Evolutionary conservation across 2,329 filamentous ascomycete genomes (phyloP), one percentile per base, ranked within the genome.

Genomic region (Microsporum ferrugineum): DNA sequence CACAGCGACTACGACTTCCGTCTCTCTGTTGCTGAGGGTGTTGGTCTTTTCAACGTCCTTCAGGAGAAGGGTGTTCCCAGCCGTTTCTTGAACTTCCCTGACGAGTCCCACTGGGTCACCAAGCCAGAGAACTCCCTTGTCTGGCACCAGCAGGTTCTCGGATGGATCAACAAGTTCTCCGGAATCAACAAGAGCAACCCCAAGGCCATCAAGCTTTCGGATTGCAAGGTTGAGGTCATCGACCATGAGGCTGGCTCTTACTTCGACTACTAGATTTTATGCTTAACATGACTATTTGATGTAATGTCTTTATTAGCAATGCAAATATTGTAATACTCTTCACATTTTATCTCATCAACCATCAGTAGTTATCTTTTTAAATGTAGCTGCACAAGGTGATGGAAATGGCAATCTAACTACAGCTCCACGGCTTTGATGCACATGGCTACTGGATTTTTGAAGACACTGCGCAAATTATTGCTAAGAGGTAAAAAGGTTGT

Each of bases 71-170:
- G 84, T 0, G 82, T 95, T 0, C 85, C 88, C 12, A 92, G 88
- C 73, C 84, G 86, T 66, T 82, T 95, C 64, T 70, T 95, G 65
- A 86, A 84, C 61, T 95, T 94, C 71, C 88, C 89, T 0, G 89
- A 88, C 70, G 86, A 88, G 74, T 81, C 83, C 60, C 85, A 87
- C 66, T 86, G 74, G 73, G 90, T 96, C 2, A 68, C 91, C 51
- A 92, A 94, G 69, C 87, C 86, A 0, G 91, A 95, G 74, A 96
- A 96, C 72, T 88, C 85, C n/a, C 75, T 95, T 17, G 82, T 92
- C 3, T 96, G 91, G 91, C 89, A 96, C 68, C 82, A 83, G 63
- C 88, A 90, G 70, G 90, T 95, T 14, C 71, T 95, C 14, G 82
- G 81, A 45, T 96, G 88, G 84, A 79, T 87, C 65, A 84, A 84